Base-by-base conservation (phyloP, 1,139 yeast genomes). In the Kurtzmaniella quercitrusa region DNA sequence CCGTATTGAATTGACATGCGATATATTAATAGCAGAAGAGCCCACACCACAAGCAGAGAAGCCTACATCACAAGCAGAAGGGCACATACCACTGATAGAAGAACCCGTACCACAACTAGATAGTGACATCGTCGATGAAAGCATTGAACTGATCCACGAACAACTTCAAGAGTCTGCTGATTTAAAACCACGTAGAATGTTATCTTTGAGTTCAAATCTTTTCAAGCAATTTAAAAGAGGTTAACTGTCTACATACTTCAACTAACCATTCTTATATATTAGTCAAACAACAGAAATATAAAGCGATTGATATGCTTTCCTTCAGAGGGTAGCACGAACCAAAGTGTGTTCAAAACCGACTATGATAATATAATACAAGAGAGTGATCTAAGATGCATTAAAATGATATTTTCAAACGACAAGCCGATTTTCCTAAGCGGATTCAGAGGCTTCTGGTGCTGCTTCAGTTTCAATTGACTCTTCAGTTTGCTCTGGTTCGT, bases 401-500 rank as follows among this genome's bases (percentile, higher is more conserved):
- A n/a, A 34, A 19, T 34, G 22, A 19, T 34, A 30, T 30, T 30
- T 30, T 30, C 34, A 14, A 30, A 30, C 16, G 8, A 30, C 18
- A 12, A 26, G 14, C 30, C n/a, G n/a, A n/a, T n/a, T 26, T 11
- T 9, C 30, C 12, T 26, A 26, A 26, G 40, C 39, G 21, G 42
- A 39, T 23, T 19, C 36, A 33, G 5, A 22, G 14, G 12, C 42
- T n/a, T 17, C 38, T 6, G 18, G 15, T 16, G 36, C 39, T 15
- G n/a, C 19, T 33, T 43, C 40, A 33, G 32, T 36, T 7, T 16
- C 12, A 17, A 28, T 44, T 33, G 42, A 48, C 33, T 37, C 40
- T 30, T 38, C 43, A 49, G 26, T 54, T 18, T 34, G 17, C 17
- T 36, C 39, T 14, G n/a, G 30, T 32, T 35, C 42, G 28, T 37